Percentiles rank a stretch among this genome's conserved stretches.
Conservation (phyloP, 2,329 filamentous ascomycete genomes). For the Paramyrothecium roridum region DNA sequence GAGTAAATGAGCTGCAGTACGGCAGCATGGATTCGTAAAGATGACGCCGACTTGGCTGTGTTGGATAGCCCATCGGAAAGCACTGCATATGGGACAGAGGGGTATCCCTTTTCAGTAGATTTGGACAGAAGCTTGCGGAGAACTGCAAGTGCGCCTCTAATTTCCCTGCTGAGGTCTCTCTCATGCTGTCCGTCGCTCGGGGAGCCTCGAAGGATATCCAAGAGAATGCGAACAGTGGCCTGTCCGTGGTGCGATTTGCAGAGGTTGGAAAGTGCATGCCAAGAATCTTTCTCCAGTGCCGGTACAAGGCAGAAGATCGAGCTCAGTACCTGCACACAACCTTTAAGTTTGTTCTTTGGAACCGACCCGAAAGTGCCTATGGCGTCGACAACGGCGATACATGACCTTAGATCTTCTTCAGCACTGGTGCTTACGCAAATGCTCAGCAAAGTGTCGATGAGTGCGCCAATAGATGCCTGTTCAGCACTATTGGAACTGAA, state of each 20-base stretch:
- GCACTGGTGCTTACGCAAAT: constrained; percentile 68
- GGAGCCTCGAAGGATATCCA: constrained; percentile 57
- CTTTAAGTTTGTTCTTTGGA: constrained; percentile 58
- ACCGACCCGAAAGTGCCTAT: constrained; percentile 72
- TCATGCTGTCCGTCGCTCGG: constrained; percentile 40
- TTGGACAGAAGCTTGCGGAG: constrained; percentile 62
- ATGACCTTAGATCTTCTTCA: constrained; percentile 62
- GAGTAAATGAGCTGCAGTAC: constrained; percentile 52
- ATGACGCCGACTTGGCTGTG: constrained; percentile 41
- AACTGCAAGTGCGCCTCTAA: constrained; percentile 61
- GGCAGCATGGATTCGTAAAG: constrained; percentile 41
- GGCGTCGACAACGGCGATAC: constrained; percentile 65
- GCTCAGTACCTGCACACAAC: constrained; percentile 68
- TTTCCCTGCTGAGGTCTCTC: constrained; percentile 51
- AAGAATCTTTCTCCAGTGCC: constrained; percentile 59
- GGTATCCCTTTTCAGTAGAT: constrained; percentile 57
- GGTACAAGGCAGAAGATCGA: constrained; percentile 67
- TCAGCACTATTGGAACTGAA: constrained; percentile 70
- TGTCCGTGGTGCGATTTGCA: constrained; percentile 73
- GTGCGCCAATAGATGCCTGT: constrained; percentile 55
- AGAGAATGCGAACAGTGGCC: constrained; percentile 61
- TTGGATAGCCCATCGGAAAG: constrained; percentile 56
- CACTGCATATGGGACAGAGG: constrained; percentile 54
- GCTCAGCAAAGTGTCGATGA: constrained; percentile 60
- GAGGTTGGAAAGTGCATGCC: constrained; percentile 68